Base-by-base conservation (phyloP, 164 flowering plant species). In the Hamamelis virginiana region DNA sequence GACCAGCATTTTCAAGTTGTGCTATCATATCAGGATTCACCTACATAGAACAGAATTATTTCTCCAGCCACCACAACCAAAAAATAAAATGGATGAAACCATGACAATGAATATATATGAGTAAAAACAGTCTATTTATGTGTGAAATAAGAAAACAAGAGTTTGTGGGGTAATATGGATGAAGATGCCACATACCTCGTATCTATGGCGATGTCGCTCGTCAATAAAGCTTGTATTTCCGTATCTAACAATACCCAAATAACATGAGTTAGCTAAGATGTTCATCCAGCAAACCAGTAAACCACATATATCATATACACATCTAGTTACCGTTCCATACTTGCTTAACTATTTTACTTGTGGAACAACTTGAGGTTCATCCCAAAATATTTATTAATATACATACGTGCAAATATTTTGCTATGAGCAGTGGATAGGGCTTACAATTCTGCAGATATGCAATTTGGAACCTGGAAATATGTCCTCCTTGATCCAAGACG, bases 161-260 rank as follows among this genome's bases (percentile, higher is more conserved):
- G 59, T 65, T 44, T 21, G 25, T 14, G 18, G 28, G 22, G 50
- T 6, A 33, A 33, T 33, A 19, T 8, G n/a, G 6, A 15, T 3
- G 8, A 15, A 43, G 10, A 27, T 38, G 10, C 14, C 53, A 64
- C 75, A 59, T 65, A 95, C 99, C 97, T 96, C 98, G 64, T 90
- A 93, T 86, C 99, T 84, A 78, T 96, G 99, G 19, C 99, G 89
- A 82, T 96, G 99, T 56, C 99, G 81, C 83, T 96, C 99, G 71
- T 96, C 96, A 50, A 93, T 81, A 74, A 67, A 93, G 43, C 75
- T 84, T 48, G 55, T 77, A 75, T 85, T 86, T 33, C 97, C 98
- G 80, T 93, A 91, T 73, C 98, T 95, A 74, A 26, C 10, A 64
- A 43, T 61, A 65, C 45, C 26, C 5, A 0, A 28, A 13, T 18